Percentiles rank a stretch among this genome's conserved stretches.
Conservation (phyloP, 1,284 basidiomycete species). For the Thelephora terrestris region DNA sequence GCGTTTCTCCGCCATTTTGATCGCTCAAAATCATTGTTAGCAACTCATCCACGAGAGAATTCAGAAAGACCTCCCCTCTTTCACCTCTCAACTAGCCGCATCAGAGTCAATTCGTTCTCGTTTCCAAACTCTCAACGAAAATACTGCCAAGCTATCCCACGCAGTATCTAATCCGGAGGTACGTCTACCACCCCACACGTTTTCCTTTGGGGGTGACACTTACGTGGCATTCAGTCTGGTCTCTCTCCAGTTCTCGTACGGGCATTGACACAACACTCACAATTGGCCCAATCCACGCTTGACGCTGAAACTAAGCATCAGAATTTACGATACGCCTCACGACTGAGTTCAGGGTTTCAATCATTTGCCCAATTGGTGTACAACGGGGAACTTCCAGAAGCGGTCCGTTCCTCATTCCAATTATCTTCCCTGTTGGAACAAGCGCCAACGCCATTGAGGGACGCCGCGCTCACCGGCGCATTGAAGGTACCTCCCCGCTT, state of each 20-base stretch:
- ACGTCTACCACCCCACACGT: constrained; percentile 10
- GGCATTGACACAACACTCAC: constrained; percentile 43
- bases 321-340: constrained; percentile 42
- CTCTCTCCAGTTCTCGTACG: constrained; percentile 46
- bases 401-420: constrained; percentile 31
- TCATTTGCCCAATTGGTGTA: constrained; percentile 34
- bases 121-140: constrained; percentile 37
- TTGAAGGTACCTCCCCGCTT: constrained; percentile 36
- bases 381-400: constrained; percentile 51
- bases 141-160: constrained; percentile 41
- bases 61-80: constrained; percentile 46
- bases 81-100: constrained; percentile 51
- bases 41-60: constrained; percentile 58
- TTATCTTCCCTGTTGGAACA: constrained; percentile 35
- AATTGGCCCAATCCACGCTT: constrained; percentile 46
- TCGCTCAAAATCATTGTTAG: constrained; percentile 25
- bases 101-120: constrained; percentile 56
- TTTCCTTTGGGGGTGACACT: background rate
- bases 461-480: constrained; percentile 41
- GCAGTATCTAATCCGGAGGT: constrained; percentile 51
- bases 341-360: constrained; percentile 36
- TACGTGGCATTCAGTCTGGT: constrained; percentile 42
- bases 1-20: background rate
- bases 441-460: constrained; percentile 42
- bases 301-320: constrained; percentile 41